These are phyloP conservation scores for Dactylella cylindrospora DNA, from an alignment of 2,329 filamentous ascomycete genomes.

Conservation along the genomic window DNA sequence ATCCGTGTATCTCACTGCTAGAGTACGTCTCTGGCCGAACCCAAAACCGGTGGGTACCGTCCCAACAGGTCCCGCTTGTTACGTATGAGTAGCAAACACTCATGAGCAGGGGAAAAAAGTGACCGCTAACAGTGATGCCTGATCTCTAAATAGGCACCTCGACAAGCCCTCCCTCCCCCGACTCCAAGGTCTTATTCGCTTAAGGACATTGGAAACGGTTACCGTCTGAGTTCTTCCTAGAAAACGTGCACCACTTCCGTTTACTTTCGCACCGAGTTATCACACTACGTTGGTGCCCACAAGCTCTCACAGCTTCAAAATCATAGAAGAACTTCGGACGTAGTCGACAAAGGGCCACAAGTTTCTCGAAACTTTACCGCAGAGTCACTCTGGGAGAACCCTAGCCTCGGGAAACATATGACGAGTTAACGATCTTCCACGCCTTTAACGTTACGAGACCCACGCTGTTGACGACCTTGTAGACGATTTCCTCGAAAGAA, in stretches of 20 bases:
- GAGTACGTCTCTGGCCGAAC: background rate
- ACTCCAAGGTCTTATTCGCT: conserved; percentile 34
- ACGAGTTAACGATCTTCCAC: conserved; percentile 44
- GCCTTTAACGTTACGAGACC: conserved; percentile 44
- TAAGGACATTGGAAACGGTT: conserved; percentile 19
- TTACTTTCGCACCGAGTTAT: conserved; percentile 13
- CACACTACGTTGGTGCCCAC: conserved; percentile 1
- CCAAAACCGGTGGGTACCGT: conserved; percentile 23
- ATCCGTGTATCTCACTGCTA: background rate
- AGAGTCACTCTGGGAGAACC: conserved; percentile 13
- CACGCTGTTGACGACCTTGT: conserved; percentile 45
- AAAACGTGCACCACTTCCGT: background rate
- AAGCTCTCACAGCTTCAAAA: background rate
- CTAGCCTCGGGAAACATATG: conserved; percentile 25
- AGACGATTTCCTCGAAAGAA: conserved; percentile 42
- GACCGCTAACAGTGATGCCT: conserved; percentile 27
- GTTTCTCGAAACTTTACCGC: conserved; percentile 7
- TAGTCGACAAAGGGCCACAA: background rate
- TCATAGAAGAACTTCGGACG: background rate
- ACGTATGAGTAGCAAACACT: background rate
- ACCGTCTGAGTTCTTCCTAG: background rate
- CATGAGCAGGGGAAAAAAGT: conserved; percentile 8
- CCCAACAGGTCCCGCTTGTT: conserved; percentile 3
- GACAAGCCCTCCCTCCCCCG: conserved; percentile 6
- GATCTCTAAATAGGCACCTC: conserved; percentile 22